These are phyloP conservation scores for Globisporangium heterothallicum DNA, from an alignment of 352 stramenopile genomes.

Conservation along the genomic window DNA sequence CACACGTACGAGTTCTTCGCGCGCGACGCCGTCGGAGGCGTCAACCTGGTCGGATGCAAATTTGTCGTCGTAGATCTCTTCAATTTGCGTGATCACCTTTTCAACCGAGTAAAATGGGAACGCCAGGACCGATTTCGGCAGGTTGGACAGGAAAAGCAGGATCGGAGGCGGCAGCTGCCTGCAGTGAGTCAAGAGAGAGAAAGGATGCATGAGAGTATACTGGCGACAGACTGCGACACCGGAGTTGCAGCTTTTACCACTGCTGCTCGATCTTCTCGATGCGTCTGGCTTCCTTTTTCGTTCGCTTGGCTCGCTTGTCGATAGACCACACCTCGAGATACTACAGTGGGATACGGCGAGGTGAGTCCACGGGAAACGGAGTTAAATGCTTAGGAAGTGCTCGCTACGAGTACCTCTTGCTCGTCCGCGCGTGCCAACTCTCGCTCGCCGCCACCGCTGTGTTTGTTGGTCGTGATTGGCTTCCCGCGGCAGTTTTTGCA, in stretches of 20 bases:
- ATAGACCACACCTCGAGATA: conserved; percentile 65
- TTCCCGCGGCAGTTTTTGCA: conserved; percentile 67
- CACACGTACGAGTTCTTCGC: conserved; percentile 38
- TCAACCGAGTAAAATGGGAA: conserved; percentile 59
- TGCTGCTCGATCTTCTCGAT: conserved; percentile 40
- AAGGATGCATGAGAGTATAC: background rate
- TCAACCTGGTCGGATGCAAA: conserved; percentile 53
- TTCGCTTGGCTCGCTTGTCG: conserved; percentile 26
- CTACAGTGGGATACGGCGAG: conserved; percentile 29
- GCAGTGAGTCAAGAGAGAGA: too few relatives aligned
- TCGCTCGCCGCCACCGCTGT: background rate
- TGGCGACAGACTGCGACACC: too few relatives aligned
- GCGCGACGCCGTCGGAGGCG: conserved; percentile 50
- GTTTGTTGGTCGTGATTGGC: conserved; percentile 24
- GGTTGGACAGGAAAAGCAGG: conserved; percentile 60
- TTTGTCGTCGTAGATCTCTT: conserved; percentile 78
- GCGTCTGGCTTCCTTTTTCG: conserved; percentile 37
- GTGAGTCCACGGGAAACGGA: too few relatives aligned
- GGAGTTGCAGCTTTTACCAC: too few relatives aligned
- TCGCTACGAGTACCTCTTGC: conserved; percentile 14
- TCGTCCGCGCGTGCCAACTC: conserved; percentile 4
- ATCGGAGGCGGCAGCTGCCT: conserved; percentile 49
- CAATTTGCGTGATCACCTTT: conserved; percentile 48
- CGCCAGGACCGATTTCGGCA: conserved; percentile 64
- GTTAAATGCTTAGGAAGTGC: background rate